phyloP scores from a whole-genome alignment of 345 rosid species.

The Populus alba region DNA sequence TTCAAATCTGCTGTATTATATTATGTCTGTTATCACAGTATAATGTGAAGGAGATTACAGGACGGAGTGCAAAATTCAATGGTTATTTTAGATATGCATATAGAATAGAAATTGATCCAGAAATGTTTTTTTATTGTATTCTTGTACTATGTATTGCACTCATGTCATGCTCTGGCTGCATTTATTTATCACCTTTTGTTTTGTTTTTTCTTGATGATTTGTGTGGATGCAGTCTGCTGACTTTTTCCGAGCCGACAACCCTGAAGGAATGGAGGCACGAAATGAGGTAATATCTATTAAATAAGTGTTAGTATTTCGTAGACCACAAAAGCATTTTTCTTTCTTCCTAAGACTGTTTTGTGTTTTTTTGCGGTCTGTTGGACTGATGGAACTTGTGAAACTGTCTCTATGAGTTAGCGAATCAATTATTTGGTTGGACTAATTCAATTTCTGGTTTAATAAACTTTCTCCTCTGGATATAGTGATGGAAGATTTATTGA shows the following conservation, averaged over 20 bases:
- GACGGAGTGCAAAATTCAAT: neutral
- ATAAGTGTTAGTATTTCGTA: neutral
- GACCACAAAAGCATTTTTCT: neutral
- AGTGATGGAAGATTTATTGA: conserved; percentile 1
- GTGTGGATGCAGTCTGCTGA: conserved; percentile 76
- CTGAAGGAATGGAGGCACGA: conserved; percentile 97
- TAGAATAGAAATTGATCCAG: neutral
- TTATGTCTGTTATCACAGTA: neutral
- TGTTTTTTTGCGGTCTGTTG: neutral
- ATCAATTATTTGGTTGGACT: neutral
- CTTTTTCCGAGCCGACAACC: conserved; percentile 94
- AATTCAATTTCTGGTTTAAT: neutral
- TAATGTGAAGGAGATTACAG: neutral
- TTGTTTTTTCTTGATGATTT: conserved; percentile 7
- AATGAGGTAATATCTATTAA: conserved; percentile 66
- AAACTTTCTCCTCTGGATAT: neutral
- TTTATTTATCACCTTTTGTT: neutral
- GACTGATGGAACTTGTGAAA: neutral
- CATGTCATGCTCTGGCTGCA: neutral
- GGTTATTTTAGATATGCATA: neutral
- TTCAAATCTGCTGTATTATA: neutral
- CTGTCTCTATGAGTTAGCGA: neutral
- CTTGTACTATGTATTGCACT: neutral
- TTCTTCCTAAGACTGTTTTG: neutral
- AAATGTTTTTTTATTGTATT: neutral